Conservation (phyloP, 2,329 filamentous ascomycete species). For the Aspergillus sp. region DNA sequence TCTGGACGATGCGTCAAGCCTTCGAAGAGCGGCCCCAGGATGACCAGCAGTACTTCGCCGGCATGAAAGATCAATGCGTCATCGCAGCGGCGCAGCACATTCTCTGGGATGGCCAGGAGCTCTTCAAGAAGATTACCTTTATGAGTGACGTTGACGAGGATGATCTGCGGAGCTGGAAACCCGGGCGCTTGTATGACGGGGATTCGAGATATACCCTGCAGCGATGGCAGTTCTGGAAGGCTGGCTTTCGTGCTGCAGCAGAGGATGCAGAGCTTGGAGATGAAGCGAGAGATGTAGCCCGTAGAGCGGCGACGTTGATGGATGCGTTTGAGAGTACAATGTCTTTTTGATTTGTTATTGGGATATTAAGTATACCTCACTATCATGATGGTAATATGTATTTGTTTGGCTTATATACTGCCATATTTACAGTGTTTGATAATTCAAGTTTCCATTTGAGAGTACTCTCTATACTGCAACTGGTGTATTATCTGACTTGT, state of each 20-base stretch:
- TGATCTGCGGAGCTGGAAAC: background rate
- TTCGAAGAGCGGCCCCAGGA: background rate
- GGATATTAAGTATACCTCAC: no score
- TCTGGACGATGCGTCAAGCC: conserved; percentile 4
- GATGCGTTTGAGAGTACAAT: background rate
- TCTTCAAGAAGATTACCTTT: background rate
- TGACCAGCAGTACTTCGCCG: background rate
- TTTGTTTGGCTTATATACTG: no score
- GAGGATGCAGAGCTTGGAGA: background rate
- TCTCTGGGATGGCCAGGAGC: conserved; percentile 6
- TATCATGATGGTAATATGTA: no score
- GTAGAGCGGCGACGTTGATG: background rate
- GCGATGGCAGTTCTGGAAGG: background rate
- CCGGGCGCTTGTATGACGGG: background rate
- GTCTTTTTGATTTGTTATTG: background rate
- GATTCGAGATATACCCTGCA: background rate
- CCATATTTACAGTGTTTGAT: no score
- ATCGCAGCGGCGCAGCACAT: conserved; percentile 10
- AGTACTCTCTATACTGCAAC: no score
- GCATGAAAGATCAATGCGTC: background rate
- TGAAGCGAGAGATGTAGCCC: background rate
- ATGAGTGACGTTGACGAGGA: background rate
- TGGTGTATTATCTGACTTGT: no score
- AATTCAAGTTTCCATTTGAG: no score
- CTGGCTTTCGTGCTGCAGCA: background rate